Conservation (phyloP, 768 basidiomycete species). For the Sistotremastrum suecicum region DNA sequence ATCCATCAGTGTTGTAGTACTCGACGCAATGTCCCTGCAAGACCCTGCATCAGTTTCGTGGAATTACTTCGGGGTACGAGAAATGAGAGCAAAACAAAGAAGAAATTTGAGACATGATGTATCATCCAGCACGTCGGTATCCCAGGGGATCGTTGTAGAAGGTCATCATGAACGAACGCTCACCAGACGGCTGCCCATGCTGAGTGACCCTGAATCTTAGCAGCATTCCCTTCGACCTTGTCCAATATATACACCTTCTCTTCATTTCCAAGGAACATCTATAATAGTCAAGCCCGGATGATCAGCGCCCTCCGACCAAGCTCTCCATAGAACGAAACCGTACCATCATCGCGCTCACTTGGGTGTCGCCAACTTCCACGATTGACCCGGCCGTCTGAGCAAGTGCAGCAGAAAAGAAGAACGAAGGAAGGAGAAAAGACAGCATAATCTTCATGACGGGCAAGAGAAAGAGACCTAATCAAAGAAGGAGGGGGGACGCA, state of each 20-base stretch:
- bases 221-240: constrained; percentile 71
- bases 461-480: no score
- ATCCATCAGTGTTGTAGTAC: constrained; percentile 51
- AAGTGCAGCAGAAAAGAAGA: no score
- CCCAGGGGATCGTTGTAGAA: no score
- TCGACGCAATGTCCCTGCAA: constrained; percentile 48
- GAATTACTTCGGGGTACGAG: no score
- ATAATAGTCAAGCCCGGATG: background rate
- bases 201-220: constrained; percentile 51
- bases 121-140: no score
- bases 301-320: background rate
- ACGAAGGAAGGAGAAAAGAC: no score
- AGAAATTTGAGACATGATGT: no score
- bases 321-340: constrained; percentile 6
- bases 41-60: no score
- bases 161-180: constrained; percentile 5
- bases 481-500: no score
- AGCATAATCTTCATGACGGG: no score
- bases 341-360: constrained; percentile 43
- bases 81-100: no score
- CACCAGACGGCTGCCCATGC: constrained; percentile 65
- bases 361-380: constrained; percentile 30
- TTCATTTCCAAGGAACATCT: constrained; percentile 72
- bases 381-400: no score
- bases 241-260: constrained; percentile 85